Base-by-base conservation (phyloP, 805 yeast species). In the Groenewaldozyma salmanticensis region DNA sequence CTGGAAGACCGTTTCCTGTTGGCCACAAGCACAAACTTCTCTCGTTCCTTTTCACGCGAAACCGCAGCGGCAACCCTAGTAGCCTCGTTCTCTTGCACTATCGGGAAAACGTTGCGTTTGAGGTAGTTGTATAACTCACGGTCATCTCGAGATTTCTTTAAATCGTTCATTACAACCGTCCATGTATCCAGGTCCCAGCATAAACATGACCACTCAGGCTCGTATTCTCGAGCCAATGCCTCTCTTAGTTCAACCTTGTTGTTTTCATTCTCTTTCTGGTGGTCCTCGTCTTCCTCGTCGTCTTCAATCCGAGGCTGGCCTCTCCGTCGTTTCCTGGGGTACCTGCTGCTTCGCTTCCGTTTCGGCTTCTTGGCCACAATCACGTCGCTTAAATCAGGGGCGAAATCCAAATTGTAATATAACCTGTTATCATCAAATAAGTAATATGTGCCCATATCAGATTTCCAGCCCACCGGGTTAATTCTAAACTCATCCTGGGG, bases 361-460 rank as follows among this genome's bases (percentile, higher is more conserved):
- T 21, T 27, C n/a, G 34, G 27, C 42, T 29, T 40, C 45, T 21
- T 4, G 3, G 35, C 42, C 19, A 27, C n/a, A n/a, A 29, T 27
- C 17, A 40, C 52, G 17, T 49, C 48, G 13, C 44, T 42, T 2
- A 39, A 21, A 17, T 45, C 39, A 7, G 50, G 48, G 4, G 20
- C 38, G 9, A 15, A 37, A 31, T 50, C 54, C n/a, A 36, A 29
- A 21, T 41, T 53, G 21, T 43, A 29, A 39, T 61, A 61, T 3
- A 61, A 45, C 16, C 65, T 47, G 27, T 60, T 60, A 44, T 61
- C 65, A 31, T 62, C 65, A n/a, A 61, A 50, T 15, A 61, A 45
- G 38, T 47, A 60, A 40, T 55, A 61, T 5, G 49, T 31, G 27
- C 54, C 56, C 27, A 44, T 47, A 6, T 52, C 50, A 6, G 49